Evolutionary conservation across 306 rosid species (phyloP), one percentile per base, ranked within the genome.

Genomic region (Lathyrus oleraceus): DNA sequence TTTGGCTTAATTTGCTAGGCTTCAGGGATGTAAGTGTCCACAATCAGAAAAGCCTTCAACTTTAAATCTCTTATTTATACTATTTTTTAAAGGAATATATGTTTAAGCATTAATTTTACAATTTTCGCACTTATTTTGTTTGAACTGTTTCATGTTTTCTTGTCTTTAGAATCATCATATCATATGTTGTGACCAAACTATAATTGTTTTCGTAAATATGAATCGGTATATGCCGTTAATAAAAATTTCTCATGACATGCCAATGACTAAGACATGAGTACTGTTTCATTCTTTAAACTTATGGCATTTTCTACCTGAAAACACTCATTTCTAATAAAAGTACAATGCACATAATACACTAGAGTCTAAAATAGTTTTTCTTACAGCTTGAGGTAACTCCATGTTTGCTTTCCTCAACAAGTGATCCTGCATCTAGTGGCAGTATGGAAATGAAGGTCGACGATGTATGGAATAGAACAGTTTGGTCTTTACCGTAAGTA

Each of bases 401-500:
- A 61, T 93, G 90, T 75, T 80, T 93, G 81, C 96, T 93, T 47
- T 85, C 96, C 73, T 77, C 96, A 21, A 64, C 85, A 63, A 79
- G 54, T 66, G 96, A 80, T 64, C 19, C 42, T 76, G 45, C 71
- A 38, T 77, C 83, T 30, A 73, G 43, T 45, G 58, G 2, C 62
- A 67, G 73, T 77, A 45, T 3, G 32, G 81, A 39, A 70, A 59
- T 71, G 61, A 68, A 82, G 51, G 84, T 75, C 7, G 80, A 69
- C 66, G 89, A 87, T 58, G 82, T 75, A 79, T 77, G 73, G 76
- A 79, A 86, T 83, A 88, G 80, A 80, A 85, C 87, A 63, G 87
- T 93, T 78, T 90, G 96, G 97, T 85, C 91, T 70, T 81, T 93
- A 65, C 98, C 97, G 98, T 93, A 88, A 85, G 98, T 85, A 38